Evolutionary conservation across 2,329 filamentous ascomycete genomes (phyloP), one percentile per base, ranked within the genome.

Genomic region (Ophiostoma himal-ulmi): DNA sequence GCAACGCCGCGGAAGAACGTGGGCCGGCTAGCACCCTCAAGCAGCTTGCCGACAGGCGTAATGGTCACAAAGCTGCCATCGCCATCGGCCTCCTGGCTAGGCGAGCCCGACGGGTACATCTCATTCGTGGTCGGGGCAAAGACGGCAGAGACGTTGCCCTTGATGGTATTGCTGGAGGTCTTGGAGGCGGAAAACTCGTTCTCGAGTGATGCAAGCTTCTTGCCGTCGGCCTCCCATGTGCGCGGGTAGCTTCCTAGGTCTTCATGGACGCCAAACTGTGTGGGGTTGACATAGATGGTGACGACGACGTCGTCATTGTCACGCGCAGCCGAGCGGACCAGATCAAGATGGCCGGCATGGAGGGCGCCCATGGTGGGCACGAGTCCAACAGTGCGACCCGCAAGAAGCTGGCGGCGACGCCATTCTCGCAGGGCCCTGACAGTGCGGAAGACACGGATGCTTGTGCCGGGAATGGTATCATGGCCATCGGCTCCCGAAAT

Each of bases 301-400:
- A 99, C 91, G 73, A 97, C 89, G 70, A 98, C 91, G 75, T 93
- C 87, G 74, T 91, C 90, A 81, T 93, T 95, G 76, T 96, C 92
- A 67, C 84, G 83, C 1, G 94, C 94, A 3, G 95, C 95, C 75
- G 89, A 86, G 71, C 92, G 91, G 76, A 97, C 91, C 30, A 99
- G 86, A 3, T 91, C 91, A 68, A 97, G 81, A 80, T 99, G 95
- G 57, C 95, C 95, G 70, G 89, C 86, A 80, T 99, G 95, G n/a
- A 99, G 85, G 68, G 95, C 95, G 73, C 95, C 95, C 95, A 99
- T 98, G 41, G 95, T 99, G 1, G 95, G 95, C 48, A 99, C 93
- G 37, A 99, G 88, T 71, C 91, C 93, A 71, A 99, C 89, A 64
- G 89, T 89, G 71, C 90, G 87, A 75, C 90, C 86, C 76, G 88